Percentiles rank a stretch among this genome's conserved stretches.
phyloP scores from a whole-genome alignment of 257 asterid genomes.

The Ocimum tenuiflorum region DNA sequence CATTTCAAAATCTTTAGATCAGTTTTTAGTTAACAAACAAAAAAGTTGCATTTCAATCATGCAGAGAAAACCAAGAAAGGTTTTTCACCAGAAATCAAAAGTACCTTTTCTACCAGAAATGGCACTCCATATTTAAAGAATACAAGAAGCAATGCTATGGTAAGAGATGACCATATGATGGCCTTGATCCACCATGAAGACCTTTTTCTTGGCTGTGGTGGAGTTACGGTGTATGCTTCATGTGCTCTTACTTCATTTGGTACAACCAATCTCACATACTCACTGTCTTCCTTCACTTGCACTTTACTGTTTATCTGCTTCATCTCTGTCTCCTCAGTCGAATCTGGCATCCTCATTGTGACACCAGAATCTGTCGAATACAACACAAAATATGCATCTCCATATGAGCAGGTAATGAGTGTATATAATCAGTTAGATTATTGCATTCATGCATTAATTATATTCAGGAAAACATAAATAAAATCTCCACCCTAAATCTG shows the following conservation, averaged over 20 bases:
- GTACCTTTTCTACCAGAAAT: slow-evolving; percentile 69
- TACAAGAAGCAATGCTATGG: slow-evolving; percentile 32
- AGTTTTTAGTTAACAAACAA: background rate
- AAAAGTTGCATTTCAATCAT: background rate
- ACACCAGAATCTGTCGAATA: slow-evolving; percentile 49
- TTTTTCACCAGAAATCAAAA: slow-evolving; percentile 3
- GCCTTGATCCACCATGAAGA: slow-evolving; percentile 64
- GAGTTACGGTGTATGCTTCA: slow-evolving; percentile 36
- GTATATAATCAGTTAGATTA: background rate
- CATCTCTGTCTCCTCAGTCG: slow-evolving; percentile 37
- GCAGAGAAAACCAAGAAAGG: slow-evolving; percentile 6
- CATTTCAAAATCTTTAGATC: background rate
- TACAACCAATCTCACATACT: slow-evolving; percentile 68
- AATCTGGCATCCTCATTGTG: slow-evolving; percentile 50
- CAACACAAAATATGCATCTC: slow-evolving; percentile 4
- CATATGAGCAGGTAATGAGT: background rate
- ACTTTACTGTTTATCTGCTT: slow-evolving; percentile 22
- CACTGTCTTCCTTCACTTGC: slow-evolving; percentile 53
- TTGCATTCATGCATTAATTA: background rate
- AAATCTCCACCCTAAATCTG: background rate
- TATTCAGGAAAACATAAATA: background rate
- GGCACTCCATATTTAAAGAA: slow-evolving; percentile 68
- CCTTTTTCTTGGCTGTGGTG: slow-evolving; percentile 28
- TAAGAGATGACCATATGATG: slow-evolving; percentile 39
- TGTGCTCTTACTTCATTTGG: slow-evolving; percentile 38